phyloP scores from a whole-genome alignment of 345 rosid genomes.

The Eucalyptus curtisii region DNA sequence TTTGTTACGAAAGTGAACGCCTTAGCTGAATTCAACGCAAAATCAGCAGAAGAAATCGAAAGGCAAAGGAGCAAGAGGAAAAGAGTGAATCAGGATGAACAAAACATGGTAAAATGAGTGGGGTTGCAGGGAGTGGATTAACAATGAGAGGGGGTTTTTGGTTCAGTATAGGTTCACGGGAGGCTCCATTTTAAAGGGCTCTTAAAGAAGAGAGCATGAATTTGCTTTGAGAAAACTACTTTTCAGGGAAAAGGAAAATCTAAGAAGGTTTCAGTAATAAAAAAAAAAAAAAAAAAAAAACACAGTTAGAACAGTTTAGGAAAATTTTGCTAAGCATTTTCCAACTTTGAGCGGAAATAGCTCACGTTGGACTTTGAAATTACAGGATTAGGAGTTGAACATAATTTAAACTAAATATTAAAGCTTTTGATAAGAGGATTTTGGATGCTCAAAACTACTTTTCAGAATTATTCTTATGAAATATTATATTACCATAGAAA shows the following conservation, averaged over 20 bases:
- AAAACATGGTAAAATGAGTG: background rate
- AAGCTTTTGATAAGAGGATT: background rate
- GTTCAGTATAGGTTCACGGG: background rate
- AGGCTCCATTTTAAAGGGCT: background rate
- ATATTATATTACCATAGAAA: background rate
- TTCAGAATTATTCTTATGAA: background rate
- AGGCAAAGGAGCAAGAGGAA: background rate
- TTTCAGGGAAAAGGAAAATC: background rate
- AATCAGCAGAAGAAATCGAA: background rate
- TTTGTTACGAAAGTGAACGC: background rate
- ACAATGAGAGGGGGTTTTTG: background rate
- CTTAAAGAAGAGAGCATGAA: background rate
- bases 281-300: too few relatives aligned
- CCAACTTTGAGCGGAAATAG: background rate
- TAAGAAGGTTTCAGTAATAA: background rate
- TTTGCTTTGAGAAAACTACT: background rate
- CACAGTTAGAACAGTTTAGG: background rate
- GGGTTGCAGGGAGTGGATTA: background rate
- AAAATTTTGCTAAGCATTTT: background rate
- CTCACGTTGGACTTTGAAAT: background rate
- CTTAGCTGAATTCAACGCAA: background rate
- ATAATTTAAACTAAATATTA: accelerated
- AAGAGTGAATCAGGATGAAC: background rate
- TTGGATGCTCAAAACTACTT: background rate
- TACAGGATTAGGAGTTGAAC: accelerated